Evolutionary conservation across 2,329 filamentous ascomycete genomes (phyloP).

Genomic region (Calonectria leucothoes): DNA sequence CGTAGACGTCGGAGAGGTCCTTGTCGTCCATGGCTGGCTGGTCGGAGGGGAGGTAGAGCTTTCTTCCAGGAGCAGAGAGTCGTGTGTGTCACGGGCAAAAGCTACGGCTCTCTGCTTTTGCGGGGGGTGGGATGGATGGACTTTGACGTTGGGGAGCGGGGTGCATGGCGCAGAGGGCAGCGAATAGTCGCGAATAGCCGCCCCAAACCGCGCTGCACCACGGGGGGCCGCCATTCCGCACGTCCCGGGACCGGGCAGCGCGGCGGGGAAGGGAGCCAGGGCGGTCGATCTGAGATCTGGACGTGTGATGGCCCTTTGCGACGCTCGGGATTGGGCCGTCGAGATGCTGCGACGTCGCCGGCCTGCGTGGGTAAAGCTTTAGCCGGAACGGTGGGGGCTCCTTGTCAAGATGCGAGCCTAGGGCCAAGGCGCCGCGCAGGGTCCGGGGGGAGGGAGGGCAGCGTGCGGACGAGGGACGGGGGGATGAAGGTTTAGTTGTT

Average conservation of each 20-base stretch:
- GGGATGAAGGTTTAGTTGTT: constrained; percentile 17
- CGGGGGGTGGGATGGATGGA: not conserved
- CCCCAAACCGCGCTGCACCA: constrained; percentile 24
- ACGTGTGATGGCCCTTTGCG: not conserved
- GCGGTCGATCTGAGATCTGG: constrained; percentile 19
- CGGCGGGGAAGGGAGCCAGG: constrained; percentile 25
- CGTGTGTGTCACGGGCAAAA: not conserved
- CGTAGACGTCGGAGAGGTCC: constrained; percentile 74
- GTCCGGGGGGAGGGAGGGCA: not conserved
- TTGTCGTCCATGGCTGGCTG: constrained; percentile 46
- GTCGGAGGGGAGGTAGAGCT: constrained; percentile 4
- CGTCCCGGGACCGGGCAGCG: constrained; percentile 32
- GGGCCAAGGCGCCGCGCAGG: not conserved
- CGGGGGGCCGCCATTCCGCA: constrained; percentile 21
- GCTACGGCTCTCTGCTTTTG: not conserved
- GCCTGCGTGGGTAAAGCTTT: constrained; percentile 38
- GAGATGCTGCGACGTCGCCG: not conserved
- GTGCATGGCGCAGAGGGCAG: constrained; percentile 22
- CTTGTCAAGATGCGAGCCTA: not conserved
- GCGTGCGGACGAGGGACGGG: no score
- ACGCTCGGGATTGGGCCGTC: not conserved
- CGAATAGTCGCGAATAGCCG: constrained; percentile 29
- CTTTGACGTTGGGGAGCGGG: not conserved
- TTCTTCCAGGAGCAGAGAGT: constrained; percentile 14
- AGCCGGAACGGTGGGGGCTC: constrained; percentile 28